phyloP scores from a whole-genome alignment of 371 early-diverging fungal genomes.

The Mucor saturninus region DNA sequence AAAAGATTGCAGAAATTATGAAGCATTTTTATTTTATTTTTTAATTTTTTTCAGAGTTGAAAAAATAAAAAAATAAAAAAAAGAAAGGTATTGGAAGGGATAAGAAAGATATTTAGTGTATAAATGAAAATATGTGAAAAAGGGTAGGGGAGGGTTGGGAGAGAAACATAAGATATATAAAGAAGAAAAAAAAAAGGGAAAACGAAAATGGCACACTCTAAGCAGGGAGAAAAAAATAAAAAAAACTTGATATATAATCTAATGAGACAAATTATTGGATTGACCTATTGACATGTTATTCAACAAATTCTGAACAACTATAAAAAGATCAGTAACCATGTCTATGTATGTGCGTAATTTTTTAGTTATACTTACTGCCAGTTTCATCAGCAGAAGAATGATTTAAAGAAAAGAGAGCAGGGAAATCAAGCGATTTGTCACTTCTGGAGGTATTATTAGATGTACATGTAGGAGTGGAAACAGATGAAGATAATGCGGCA shows the following conservation, averaged over 20 bases:
- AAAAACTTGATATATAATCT: constrained; percentile 6
- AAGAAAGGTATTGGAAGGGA: not conserved
- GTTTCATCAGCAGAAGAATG: constrained; percentile 36
- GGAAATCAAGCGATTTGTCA: constrained; percentile 24
- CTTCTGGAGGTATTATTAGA: constrained; percentile 5
- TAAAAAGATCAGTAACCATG: not conserved
- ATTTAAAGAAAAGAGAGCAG: constrained; percentile 30
- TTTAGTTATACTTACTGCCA: constrained; percentile 23
- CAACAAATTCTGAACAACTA: constrained; percentile 33
- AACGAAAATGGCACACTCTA: constrained; percentile 9
- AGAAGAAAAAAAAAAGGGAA: not conserved
- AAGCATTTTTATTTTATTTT: not conserved
- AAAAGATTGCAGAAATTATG: not conserved
- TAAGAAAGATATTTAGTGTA: not conserved
- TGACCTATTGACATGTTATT: constrained; percentile 32
- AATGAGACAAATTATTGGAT: constrained; percentile 21
- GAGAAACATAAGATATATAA: constrained; percentile 1
- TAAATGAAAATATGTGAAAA: not conserved
- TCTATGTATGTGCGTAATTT: not conserved
- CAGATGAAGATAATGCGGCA: constrained; percentile 26
- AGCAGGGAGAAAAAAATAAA: constrained; percentile 5
- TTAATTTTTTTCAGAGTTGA: not conserved
- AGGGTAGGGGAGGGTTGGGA: not conserved
- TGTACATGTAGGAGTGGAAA: constrained; percentile 20
- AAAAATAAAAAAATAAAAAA: too few relatives aligned